Conservation (phyloP, 805 yeast species). For the Starmerella apicola region DNA sequence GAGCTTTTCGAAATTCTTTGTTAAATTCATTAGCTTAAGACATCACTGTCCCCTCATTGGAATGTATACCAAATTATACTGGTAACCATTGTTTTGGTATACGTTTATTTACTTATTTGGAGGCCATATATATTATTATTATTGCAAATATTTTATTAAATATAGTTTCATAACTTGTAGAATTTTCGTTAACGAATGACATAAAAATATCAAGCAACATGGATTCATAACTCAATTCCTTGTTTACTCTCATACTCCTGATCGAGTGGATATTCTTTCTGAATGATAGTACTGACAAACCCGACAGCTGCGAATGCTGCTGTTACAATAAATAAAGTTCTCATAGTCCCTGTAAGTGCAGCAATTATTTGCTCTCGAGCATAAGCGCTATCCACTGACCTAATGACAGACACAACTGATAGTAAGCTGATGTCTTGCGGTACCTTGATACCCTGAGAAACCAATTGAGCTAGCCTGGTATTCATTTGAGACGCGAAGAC, state of each 20-base stretch:
- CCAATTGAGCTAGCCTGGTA: slow-evolving; percentile 7
- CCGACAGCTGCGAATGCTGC: slow-evolving; percentile 19
- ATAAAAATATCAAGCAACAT: too few relatives aligned
- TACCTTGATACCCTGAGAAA: slow-evolving; percentile 6
- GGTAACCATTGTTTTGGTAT: too few relatives aligned
- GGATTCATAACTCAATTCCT: slow-evolving; percentile 17
- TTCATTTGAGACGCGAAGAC: slow-evolving; percentile 22
- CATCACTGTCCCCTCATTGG: too few relatives aligned
- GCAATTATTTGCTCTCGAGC: slow-evolving; percentile 5
- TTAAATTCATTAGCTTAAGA: too few relatives aligned
- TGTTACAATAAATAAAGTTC: slow-evolving; percentile 16
- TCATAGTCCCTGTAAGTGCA: slow-evolving; percentile 19
- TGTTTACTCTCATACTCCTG: slow-evolving; percentile 19
- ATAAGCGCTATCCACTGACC: slow-evolving; percentile 9
- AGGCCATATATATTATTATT: too few relatives aligned
- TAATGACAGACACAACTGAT: slow-evolving; percentile 15
- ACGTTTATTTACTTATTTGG: too few relatives aligned
- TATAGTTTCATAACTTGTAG: too few relatives aligned
- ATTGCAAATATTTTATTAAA: too few relatives aligned
- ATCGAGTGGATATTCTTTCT: slow-evolving; percentile 23
- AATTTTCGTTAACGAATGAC: too few relatives aligned
- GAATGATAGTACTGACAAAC: slow-evolving; percentile 16
- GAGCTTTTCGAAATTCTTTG: too few relatives aligned
- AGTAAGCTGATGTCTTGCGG: slow-evolving; percentile 19
- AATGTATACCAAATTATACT: too few relatives aligned